Evolutionary conservation across 1,139 yeast species (phyloP).

Genomic region (Insectozyma bohioensis): DNA sequence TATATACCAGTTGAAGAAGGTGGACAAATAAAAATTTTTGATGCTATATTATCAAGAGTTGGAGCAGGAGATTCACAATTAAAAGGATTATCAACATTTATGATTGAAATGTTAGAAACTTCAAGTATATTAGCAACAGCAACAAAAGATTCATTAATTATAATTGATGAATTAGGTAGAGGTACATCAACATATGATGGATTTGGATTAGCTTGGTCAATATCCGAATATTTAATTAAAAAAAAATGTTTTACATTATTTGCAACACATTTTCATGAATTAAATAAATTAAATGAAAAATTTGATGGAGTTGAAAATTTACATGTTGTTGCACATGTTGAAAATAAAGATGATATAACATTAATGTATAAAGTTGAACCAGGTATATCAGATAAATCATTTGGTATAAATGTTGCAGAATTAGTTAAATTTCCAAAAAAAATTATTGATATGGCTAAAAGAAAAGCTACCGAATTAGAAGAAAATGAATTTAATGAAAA

Average conservation of each 20-base stretch:
- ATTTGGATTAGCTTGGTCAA: conserved; percentile 96
- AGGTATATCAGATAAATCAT: conserved; percentile 90
- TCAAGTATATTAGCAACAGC: conserved; percentile 89
- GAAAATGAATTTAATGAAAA: conserved; percentile 54
- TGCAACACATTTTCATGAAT: conserved; percentile 97
- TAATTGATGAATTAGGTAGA: conserved; percentile 93
- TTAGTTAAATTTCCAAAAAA: conserved; percentile 88
- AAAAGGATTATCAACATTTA: conserved; percentile 94
- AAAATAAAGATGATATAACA: conserved; percentile 67
- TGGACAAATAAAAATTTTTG: conserved; percentile 81
- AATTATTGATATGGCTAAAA: conserved; percentile 89
- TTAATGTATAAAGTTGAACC: conserved; percentile 87
- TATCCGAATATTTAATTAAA: conserved; percentile 78
- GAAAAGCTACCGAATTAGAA: conserved; percentile 87
- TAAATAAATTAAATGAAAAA: conserved; percentile 71
- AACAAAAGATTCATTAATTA: conserved; percentile 76
- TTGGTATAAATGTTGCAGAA: conserved; percentile 97
- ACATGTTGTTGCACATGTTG: conserved; percentile 85
- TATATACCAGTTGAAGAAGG: conserved; percentile 62
- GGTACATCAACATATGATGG: conserved; percentile 98
- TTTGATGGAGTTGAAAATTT: conserved; percentile 68
- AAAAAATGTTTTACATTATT: conserved; percentile 79
- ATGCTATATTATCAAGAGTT: conserved; percentile 92
- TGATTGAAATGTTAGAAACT: conserved; percentile 98
- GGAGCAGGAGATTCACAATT: conserved; percentile 98